Base-by-base conservation (phyloP, 805 yeast species). In the Blastobotrys attinorum region DNA sequence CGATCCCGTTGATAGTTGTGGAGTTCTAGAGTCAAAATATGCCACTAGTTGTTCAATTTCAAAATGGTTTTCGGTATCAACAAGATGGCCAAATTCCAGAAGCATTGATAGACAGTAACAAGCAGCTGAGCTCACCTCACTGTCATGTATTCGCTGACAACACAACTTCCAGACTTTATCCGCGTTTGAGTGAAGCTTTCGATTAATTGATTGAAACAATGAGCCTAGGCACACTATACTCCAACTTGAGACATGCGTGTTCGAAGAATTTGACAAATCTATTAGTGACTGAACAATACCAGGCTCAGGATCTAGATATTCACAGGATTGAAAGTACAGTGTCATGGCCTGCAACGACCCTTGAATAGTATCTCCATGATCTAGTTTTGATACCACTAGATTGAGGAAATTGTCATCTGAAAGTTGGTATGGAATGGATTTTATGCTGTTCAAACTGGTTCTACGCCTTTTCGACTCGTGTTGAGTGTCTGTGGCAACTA, bases 161-260 rank as follows among this genome's bases (percentile, higher is more conserved):
- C 31, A 27, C 43, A 37, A 33, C 25, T 45, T 37, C 31, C 46
- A 31, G 18, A 34, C 33, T 1, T 39, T 34, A 5, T 27, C 29
- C 10, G 29, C 25, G 21, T 20, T 29, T 5, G 33, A 18, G 4
- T 13, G 29, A 11, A 13, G 11, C 31, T 22, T 22, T 22, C 18
- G 13, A 8, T 21, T n/a, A 3, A 11, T 16, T 16, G 39, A 10
- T 15, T 23, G 39, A n/a, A 37, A 11, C 31, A 37, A 20, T 17
- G 29, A 22, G 3, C 31, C 39, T 4, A 37, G 11, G n/a, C 29
- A 21, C 3, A 37, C 27, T 13, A 37, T 11, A 21, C 31, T 16
- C 39, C 39, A 37, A 6, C 39, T 20, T 4, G 31, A 31, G 16
- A 22, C 18, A 3, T n/a, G 29, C 3, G 8, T 13, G 21, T 34